phyloP scores from a whole-genome alignment of 208 protist genomes.

The Crithidia bombi region DNA sequence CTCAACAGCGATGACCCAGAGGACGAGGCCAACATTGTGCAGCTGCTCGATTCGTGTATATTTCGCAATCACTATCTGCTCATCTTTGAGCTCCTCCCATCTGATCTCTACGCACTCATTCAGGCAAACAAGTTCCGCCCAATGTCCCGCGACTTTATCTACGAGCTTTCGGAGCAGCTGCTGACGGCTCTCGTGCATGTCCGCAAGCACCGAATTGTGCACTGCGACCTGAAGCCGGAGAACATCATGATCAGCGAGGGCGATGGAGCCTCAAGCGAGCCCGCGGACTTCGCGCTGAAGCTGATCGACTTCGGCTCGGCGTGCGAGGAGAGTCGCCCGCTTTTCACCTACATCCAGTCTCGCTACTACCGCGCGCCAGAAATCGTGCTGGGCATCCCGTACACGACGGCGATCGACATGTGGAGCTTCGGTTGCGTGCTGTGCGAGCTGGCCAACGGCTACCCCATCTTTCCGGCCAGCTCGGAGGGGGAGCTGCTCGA shows the following conservation, averaged over 20 bases:
- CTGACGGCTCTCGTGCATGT: slow-evolving; percentile 74
- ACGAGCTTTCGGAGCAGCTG: slow-evolving; percentile 72
- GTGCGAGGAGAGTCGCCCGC: slow-evolving; percentile 91
- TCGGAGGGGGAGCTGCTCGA: slow-evolving; percentile 82
- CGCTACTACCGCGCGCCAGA: slow-evolving; percentile 94
- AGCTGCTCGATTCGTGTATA: slow-evolving; percentile 57
- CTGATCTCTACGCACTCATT: slow-evolving; percentile 76
- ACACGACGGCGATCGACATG: slow-evolving; percentile 90
- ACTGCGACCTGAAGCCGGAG: slow-evolving; percentile 97
- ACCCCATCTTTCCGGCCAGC: slow-evolving; percentile 92
- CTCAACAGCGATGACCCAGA: slow-evolving; percentile 65
- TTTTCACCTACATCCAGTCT: slow-evolving; percentile 96
- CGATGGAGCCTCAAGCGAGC: slow-evolving; percentile 4
- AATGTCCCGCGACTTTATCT: slow-evolving; percentile 75
- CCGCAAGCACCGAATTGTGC: slow-evolving; percentile 85
- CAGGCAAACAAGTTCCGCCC: slow-evolving; percentile 75
- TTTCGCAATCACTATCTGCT: slow-evolving; percentile 84
- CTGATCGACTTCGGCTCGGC: slow-evolving; percentile 98
- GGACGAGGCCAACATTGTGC: slow-evolving; percentile 73
- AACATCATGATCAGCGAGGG: slow-evolving; percentile 92
- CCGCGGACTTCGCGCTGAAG: slow-evolving; percentile 83
- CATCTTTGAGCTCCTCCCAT: slow-evolving; percentile 75
- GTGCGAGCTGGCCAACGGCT: slow-evolving; percentile 92
- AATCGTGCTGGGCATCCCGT: slow-evolving; percentile 89
- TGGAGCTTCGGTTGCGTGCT: slow-evolving; percentile 95